Evolutionary conservation across 2,329 filamentous ascomycete genomes (phyloP).

Genomic region (Exophiala sp.): DNA sequence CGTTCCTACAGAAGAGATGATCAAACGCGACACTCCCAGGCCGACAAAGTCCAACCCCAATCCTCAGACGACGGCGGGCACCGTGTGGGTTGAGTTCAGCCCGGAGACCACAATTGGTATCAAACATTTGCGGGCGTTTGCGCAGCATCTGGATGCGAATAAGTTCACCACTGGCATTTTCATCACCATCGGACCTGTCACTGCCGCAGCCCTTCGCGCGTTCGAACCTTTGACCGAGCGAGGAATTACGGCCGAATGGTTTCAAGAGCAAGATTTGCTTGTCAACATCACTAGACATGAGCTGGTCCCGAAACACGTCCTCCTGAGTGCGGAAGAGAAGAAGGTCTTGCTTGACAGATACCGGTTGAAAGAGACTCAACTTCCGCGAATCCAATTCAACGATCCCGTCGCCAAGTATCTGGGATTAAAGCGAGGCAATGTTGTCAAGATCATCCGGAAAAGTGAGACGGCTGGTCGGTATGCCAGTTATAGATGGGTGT

Average conservation of each 20-base stretch:
- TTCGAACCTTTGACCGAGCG: conserved; percentile 47
- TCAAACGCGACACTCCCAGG: conserved; percentile 71
- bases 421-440: conserved; percentile 81
- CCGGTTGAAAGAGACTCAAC: conserved; percentile 92
- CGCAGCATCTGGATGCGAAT: conserved; percentile 70
- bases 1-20: conserved; percentile 75
- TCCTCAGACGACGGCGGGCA: conserved; percentile 69
- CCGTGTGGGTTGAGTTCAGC: conserved; percentile 90
- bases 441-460: conserved; percentile 96
- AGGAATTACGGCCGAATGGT: conserved; percentile 76
- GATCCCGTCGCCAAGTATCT: conserved; percentile 92
- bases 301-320: conserved; percentile 85
- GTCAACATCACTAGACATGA: conserved; percentile 99
- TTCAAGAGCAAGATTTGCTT: conserved; percentile 88
- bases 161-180: conserved; percentile 88
- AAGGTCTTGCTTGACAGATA: conserved; percentile 77
- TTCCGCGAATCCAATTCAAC: conserved; percentile 82
- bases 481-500: conserved; percentile 79
- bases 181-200: conserved; percentile 75
- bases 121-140: conserved; percentile 85
- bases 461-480: conserved; percentile 94
- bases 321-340: conserved; percentile 89
- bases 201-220: conserved; percentile 79
- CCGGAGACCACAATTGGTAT: conserved; percentile 74
- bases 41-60: conserved; percentile 63